Conservation (phyloP, 306 rosid genomes). For the Fragaria ananassa region DNA sequence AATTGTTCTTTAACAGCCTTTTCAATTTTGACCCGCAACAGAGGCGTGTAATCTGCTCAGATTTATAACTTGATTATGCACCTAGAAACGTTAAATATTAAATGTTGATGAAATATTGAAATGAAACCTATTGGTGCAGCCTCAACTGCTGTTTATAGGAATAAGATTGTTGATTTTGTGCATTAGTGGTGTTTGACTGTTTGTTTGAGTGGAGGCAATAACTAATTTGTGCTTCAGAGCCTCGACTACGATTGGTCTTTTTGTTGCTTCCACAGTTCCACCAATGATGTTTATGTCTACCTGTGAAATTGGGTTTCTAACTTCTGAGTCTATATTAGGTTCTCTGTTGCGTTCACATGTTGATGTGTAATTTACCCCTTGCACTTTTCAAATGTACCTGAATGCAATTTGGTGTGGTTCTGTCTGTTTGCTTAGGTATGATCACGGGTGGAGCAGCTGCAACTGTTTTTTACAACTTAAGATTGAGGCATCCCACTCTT, state of each 20-base stretch:
- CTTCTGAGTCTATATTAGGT: background rate
- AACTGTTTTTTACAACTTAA: slow-evolving; percentile 67
- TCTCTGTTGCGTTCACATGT: background rate
- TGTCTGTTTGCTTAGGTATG: slow-evolving; percentile 51
- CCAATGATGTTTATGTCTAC: background rate
- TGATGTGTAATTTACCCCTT: background rate
- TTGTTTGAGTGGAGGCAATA: background rate
- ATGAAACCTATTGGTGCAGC: background rate
- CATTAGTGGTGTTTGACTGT: background rate
- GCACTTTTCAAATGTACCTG: background rate
- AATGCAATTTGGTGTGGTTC: background rate
- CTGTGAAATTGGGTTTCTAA: background rate
- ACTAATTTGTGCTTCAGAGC: background rate
- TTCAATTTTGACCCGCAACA: background rate
- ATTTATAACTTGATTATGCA: background rate
- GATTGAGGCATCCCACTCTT: slow-evolving; percentile 68
- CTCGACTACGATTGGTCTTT: background rate
- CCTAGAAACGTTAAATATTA: background rate
- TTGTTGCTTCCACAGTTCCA: background rate
- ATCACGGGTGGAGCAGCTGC: slow-evolving; percentile 72
- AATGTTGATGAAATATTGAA: background rate
- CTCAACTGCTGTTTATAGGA: background rate
- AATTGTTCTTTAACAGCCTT: background rate
- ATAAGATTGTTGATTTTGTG: background rate
- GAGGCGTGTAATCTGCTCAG: background rate